Base-by-base conservation (phyloP, 768 basidiomycete genomes). In the Termitomyces sp. region DNA sequence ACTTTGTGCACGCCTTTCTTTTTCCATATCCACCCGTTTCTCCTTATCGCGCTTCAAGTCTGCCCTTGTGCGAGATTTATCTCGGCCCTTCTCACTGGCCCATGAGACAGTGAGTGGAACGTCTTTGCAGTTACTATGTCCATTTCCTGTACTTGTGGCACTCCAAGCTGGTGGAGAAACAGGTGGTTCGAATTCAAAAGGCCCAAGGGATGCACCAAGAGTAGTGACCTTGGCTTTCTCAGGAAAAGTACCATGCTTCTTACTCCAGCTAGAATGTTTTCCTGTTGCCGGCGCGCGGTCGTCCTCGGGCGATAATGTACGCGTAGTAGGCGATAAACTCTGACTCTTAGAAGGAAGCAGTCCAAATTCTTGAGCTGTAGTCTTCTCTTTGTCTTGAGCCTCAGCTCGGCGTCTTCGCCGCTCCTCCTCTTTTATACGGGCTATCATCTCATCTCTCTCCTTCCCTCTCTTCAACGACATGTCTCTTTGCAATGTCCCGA, bases 161-260 rank as follows among this genome's bases (percentile, higher is more conserved):
- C 73, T 76, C 54, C 76, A 67, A 25, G 74, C 79, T 8, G 83
- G 76, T 3, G 83, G 79, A 17, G 86, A 82, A 2, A 86, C 83
- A 0, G 87, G 80, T 20, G 86, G 85, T 66, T 91, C 89, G 66
- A 91, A 91, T 5, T 82, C 73, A 67, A 91, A 90, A 34, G 81
- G 75, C 9, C 83, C 84, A 69, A 88, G 88, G 0, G 84, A 80
- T 5, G 74, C 70, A 32, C 79, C 74, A 10, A 73, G 65, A 7
- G 74, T 70, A 4, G 75, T 65, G 29, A 78, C 61, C 43, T 76
- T 72, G 8, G 73, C 66, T 38, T 75, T 69, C 0, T 75, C 66
- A 49, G 71, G 68, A 47, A 66, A 70, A 72, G 72, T 79, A 48
- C 81, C 80, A 31, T 79, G 78, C 15, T 79, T 80, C 63, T 81